Base-by-base conservation (phyloP, 139 green algal genomes). In the Trebouxia sp. region DNA sequence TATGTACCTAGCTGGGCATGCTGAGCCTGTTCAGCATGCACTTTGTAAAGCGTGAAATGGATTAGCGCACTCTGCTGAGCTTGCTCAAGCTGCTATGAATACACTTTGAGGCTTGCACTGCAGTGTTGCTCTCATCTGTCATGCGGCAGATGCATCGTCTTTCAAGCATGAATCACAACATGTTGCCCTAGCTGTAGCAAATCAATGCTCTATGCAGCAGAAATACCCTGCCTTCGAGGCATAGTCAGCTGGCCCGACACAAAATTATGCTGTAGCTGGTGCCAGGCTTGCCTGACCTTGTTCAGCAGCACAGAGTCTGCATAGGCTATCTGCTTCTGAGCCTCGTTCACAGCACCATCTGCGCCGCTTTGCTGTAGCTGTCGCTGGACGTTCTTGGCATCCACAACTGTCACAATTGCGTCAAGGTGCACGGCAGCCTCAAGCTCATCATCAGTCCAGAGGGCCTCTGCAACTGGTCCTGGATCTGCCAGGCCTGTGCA, bases 361-460 rank as follows among this genome's bases (percentile, higher is more conserved):
- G 82, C 17, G 3, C 87, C 79, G 24, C 17, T 14, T 22, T 91
- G 87, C 0, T 83, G 43, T 65, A 97, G 85, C 84, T 97, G 92
- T 17, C 81, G 82, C 41, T 53, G 35, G 6, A 96, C 87, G 87
- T 97, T 92, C 39, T 85, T 75, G 6, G 84, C 91, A 78, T 98
- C 94, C 56, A 96, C 94, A 15, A 98, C 94, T 6, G 92, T 94
- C 53, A 98, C 89, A n/a, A 98, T 90, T 26, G 83, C 84, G 83
- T 98, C 94, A 42, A 98, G 85, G 47, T 82, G 83, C 1, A 96
- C 83, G 37, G 80, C 82, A 38, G 85, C 84, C 79, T 97, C 92
- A 42, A 98, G 85, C 85, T 97, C 90, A 12, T 87, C 83, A 69
- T 98, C 95, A 0, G 91, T 94, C 94, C 94, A 98, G 45, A 98